A percentile compares a stretch with the other conserved stretches of the same genome.
Evolutionary conservation across 2,329 filamentous ascomycete genomes (phyloP).

Genomic region (Mollisia scopiformis): DNA sequence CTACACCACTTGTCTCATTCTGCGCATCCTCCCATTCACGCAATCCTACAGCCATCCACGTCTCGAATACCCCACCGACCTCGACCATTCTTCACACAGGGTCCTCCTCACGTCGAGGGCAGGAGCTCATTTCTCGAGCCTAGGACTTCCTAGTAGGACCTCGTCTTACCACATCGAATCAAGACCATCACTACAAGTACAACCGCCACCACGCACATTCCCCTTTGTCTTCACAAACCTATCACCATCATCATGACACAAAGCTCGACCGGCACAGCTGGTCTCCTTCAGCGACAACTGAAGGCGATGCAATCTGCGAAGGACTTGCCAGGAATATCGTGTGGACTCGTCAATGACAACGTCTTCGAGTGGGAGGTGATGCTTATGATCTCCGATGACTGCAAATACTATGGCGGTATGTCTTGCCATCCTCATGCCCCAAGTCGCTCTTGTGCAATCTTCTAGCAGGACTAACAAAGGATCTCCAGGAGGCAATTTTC

Average conservation of each 20-base stretch:
- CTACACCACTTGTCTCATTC: too few species aligned
- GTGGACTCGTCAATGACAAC: slow-evolving; percentile 84
- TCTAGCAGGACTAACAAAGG: too few species aligned
- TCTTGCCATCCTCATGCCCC: slow-evolving; percentile 17
- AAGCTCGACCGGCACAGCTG: slow-evolving; percentile 42
- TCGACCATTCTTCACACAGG: too few species aligned
- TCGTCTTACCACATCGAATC: neutral
- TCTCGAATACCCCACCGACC: too few species aligned
- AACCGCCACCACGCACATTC: neutral
- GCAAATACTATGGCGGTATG: slow-evolving; percentile 77
- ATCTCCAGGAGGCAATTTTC: slow-evolving; percentile 86
- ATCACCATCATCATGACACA: neutral
- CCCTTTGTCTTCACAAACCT: neutral
- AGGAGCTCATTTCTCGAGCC: neutral
- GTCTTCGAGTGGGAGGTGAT: slow-evolving; percentile 99
- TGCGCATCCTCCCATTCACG: too few species aligned
- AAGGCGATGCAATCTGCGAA: slow-evolving; percentile 93
- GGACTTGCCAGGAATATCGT: slow-evolving; percentile 92
- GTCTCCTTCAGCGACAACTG: slow-evolving; percentile 81
- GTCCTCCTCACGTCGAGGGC: too few species aligned
- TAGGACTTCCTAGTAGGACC: neutral
- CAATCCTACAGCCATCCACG: too few species aligned
- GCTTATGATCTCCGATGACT: slow-evolving; percentile 90
- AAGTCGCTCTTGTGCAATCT: slow-evolving; percentile 60
- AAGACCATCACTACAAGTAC: neutral